These are phyloP conservation scores for Magnusiomyces clavatus DNA, from an alignment of 1,139 yeast genomes.

Conservation along the genomic window DNA sequence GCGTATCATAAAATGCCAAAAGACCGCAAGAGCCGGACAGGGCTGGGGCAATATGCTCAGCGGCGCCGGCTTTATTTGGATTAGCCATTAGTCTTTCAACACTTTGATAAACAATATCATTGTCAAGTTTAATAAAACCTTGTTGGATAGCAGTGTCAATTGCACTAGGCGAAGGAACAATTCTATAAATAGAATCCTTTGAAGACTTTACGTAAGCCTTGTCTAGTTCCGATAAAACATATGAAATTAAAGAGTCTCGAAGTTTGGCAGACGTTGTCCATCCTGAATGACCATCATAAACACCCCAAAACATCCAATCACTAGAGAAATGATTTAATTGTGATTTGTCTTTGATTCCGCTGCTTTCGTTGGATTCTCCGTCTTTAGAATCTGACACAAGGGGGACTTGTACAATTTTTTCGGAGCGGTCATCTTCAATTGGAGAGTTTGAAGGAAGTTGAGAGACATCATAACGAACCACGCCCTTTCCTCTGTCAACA, in stretches of 20 bases:
- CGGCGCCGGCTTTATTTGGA: conserved; percentile 51
- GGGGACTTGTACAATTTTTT: conserved; percentile 78
- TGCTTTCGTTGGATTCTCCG: no score
- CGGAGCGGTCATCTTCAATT: conserved; percentile 89
- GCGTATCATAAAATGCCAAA: conserved; percentile 77
- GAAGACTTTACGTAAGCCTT: conserved; percentile 45
- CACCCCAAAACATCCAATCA: conserved; percentile 94
- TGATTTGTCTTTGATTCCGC: neutral
- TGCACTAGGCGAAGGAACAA: conserved; percentile 55
- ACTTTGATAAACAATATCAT: conserved; percentile 74
- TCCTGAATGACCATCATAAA: conserved; percentile 97
- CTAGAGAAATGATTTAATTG: conserved; percentile 33
- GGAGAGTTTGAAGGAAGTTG: conserved; percentile 91
- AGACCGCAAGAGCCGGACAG: conserved; percentile 93
- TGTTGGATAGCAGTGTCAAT: conserved; percentile 73
- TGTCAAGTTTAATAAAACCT: conserved; percentile 78
- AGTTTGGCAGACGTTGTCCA: conserved; percentile 86
- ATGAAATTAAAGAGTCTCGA: conserved; percentile 67
- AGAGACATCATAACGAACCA: conserved; percentile 79
- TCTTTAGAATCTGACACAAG: conserved; percentile 25
- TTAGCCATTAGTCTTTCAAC: conserved; percentile 60
- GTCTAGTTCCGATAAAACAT: conserved; percentile 72
- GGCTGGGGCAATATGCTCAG: conserved; percentile 82
- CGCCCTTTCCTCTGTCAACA: conserved; percentile 85
- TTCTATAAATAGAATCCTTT: conserved; percentile 32